Evolutionary conservation across 441 rosid species (phyloP), one percentile per base, ranked within the genome.

Genomic region (Pelargonium cotyledonis): DNA sequence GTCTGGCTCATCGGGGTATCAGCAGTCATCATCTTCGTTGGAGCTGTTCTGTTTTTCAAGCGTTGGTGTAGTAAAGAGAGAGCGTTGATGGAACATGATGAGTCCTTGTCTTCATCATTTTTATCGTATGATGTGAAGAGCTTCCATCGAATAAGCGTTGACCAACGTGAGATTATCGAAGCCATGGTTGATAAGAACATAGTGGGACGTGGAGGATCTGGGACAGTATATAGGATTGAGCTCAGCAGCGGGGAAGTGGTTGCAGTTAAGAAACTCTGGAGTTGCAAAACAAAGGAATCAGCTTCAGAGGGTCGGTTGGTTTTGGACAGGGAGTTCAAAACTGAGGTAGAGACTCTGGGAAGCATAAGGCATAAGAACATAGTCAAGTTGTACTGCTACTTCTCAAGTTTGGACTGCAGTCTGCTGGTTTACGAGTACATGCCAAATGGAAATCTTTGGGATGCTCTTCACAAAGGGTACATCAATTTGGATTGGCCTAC

Each of bases 401-500:
- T 85, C 84, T 91, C 99, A 12, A 86, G 88, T 76, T 76, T 77
- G 68, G 81, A 88, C 57, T 80, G 83, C 79, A 89, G 73, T 68
- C 82, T 91, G 67, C 73, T 91, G 83, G 88, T 91, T 44, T 89
- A 94, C 67, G 98, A 94, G 83, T 91, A 89, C 80, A 88, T 91
- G 98, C 85, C 88, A 4, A 91, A 91, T 41, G 97, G 97, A 68
- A 94, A 89, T 76, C 90, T 94, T 8, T 84, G 97, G 86, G 94
- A 91, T 40, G 88, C 95, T 63, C 89, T 94, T 68, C 97, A 88
- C 80, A 82, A 83, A 70, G 90, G 90, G 43, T 57, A 77, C 62
- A 49, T 80, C 70, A 73, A 69, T 60, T 85, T 91, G 18, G 85
- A 85, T 68, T 91, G 97, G 99, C 89, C 89, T 5, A 87, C 83